Conservation (phyloP, 2,329 filamentous ascomycete species). For the Pestalotiopsis fici region DNA sequence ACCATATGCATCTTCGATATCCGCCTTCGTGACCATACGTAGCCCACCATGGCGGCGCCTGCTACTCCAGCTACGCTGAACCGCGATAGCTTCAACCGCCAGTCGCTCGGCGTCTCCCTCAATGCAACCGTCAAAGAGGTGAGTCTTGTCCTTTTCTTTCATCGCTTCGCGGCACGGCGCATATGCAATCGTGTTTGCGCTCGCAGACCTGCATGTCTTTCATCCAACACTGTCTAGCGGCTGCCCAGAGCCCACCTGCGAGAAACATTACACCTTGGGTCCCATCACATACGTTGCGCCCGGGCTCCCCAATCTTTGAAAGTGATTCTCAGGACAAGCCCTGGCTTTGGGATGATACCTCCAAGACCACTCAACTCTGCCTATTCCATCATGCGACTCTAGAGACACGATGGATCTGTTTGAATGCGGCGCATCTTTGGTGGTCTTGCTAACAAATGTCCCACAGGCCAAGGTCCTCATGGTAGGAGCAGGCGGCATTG, state of each 20-base stretch:
- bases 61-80: slow-evolving; percentile 8
- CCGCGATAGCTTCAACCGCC: slow-evolving; percentile 59
- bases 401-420: slow-evolving; percentile 16
- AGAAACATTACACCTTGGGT: not conserved
- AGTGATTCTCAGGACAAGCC: not conserved
- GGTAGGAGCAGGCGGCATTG: slow-evolving; percentile 95
- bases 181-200: slow-evolving; percentile 7
- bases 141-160: slow-evolving; percentile 20
- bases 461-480: slow-evolving; percentile 81
- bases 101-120: slow-evolving; percentile 67
- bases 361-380: not conserved
- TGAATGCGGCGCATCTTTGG: not conserved
- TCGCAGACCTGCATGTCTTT: slow-evolving; percentile 1
- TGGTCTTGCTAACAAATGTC: slow-evolving; percentile 32
- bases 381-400: not conserved
- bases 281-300: not conserved
- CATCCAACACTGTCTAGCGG: not conserved
- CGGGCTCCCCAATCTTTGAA: not conserved
- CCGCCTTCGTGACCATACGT: slow-evolving; percentile 4
- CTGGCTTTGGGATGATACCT: not conserved
- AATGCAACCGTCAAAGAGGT: slow-evolving; percentile 72
- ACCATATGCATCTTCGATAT: slow-evolving; percentile 3
- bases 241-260: not conserved
- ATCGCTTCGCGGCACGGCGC: not conserved
- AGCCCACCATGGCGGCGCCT: slow-evolving; percentile 6